A percentile compares a stretch with the other conserved stretches of the same genome.
phyloP scores from a whole-genome alignment of 257 asterid species.

The Solanum ahanhuiri region DNA sequence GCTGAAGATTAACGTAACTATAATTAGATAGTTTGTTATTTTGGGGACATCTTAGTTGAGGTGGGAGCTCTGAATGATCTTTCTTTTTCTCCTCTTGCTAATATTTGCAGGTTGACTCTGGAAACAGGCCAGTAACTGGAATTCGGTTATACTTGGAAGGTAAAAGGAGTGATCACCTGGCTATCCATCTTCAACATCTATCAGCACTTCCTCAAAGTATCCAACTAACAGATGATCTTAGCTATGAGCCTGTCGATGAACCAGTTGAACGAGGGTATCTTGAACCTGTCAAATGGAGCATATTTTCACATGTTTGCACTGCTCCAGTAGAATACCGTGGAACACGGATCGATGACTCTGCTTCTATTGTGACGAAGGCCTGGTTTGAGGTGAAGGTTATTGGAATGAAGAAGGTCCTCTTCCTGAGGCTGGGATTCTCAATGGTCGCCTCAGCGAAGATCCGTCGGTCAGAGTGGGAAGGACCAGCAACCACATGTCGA shows the following conservation, averaged over 20 bases:
- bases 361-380: constrained; percentile 77
- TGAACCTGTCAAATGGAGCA: constrained; percentile 93
- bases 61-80: not conserved
- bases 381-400: constrained; percentile 79
- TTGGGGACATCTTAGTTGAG: not conserved
- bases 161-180: constrained; percentile 74
- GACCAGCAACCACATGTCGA: constrained; percentile 43
- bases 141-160: constrained; percentile 88
- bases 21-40: not conserved
- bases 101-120: constrained; percentile 59
- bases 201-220: constrained; percentile 56
- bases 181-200: constrained; percentile 90
- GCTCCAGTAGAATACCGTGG: constrained; percentile 83
- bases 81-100: not conserved
- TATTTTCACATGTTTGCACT: constrained; percentile 87
- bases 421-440: constrained; percentile 83
- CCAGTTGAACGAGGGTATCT: constrained; percentile 51
- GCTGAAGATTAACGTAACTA: not conserved
- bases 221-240: constrained; percentile 49
- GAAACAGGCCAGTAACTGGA: constrained; percentile 84
- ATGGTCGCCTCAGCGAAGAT: constrained; percentile 60
- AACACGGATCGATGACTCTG: constrained; percentile 56
- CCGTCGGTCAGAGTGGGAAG: constrained; percentile 94
- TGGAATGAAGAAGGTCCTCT: constrained; percentile 81
- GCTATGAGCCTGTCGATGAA: constrained; percentile 53